phyloP scores from a whole-genome alignment of 805 yeast species.

The Saturnispora besseyi region DNA sequence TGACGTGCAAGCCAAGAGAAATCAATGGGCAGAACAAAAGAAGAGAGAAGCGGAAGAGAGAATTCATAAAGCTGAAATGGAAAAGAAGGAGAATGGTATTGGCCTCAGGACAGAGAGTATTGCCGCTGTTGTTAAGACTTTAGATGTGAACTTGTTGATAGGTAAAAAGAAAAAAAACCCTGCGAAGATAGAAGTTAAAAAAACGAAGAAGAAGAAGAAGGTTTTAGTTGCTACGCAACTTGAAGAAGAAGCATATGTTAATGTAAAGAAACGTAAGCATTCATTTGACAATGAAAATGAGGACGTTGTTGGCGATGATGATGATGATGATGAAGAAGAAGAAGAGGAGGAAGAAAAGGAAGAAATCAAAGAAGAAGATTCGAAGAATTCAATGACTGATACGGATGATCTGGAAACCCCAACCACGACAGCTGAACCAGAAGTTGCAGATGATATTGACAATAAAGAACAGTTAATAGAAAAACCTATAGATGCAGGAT shows the following conservation, averaged over 20 bases:
- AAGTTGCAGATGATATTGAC: not conserved
- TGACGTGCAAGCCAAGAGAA: constrained; percentile 12
- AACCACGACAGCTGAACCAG: constrained; percentile 2
- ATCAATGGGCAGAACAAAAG: constrained; percentile 11
- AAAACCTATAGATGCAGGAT: not conserved
- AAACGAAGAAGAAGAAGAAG: constrained; percentile 10
- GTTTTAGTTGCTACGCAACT: constrained; percentile 12
- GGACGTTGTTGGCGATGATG: constrained; percentile 12
- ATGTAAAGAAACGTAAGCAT: not conserved
- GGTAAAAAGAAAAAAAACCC: constrained; percentile 5
- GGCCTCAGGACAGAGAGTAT: constrained; percentile 32
- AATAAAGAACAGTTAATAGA: not conserved
- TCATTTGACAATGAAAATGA: constrained; percentile 19
- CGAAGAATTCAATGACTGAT: constrained; percentile 14
- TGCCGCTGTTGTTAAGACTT: constrained; percentile 8
- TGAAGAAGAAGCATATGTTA: constrained; percentile 16
- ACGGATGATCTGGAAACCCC: constrained; percentile 14
- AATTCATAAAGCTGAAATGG: constrained; percentile 7
- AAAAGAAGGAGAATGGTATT: constrained; percentile 16
- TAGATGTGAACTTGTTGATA: constrained; percentile 11
- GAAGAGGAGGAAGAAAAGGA: constrained; percentile 14
- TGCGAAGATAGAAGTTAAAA: constrained; percentile 44
- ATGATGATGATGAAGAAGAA: constrained; percentile 18
- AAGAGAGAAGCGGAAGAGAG: constrained; percentile 9
- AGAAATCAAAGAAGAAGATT: constrained; percentile 21